A percentile compares a stretch with the other conserved stretches of the same genome.
These are phyloP conservation scores for Cytauxzoon felis DNA, from an alignment of 169 alveolate species.

Conservation along the genomic window DNA sequence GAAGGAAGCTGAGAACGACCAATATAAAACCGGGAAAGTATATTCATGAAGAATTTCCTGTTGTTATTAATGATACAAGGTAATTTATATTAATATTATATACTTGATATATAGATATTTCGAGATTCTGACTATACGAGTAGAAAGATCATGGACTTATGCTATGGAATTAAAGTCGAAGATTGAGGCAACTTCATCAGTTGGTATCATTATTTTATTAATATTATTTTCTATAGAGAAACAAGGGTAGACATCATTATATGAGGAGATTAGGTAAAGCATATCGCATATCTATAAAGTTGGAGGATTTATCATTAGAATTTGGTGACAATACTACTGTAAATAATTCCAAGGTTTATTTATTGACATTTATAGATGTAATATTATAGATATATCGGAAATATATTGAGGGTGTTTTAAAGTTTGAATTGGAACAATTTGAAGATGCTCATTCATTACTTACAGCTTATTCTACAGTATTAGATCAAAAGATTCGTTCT, in stretches of 20 bases:
- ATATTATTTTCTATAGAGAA: neutral
- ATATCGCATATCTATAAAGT: conserved; percentile 3
- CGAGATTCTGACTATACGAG: conserved; percentile 40
- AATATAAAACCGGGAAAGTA: conserved; percentile 22
- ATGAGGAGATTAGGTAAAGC: conserved; percentile 50
- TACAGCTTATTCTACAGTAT: conserved; percentile 41
- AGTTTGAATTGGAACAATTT: conserved; percentile 34
- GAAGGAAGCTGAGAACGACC: conserved; percentile 31
- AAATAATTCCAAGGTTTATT: conserved; percentile 40
- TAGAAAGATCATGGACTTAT: conserved; percentile 51
- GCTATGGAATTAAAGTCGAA: conserved; percentile 61
- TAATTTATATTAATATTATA: neutral
- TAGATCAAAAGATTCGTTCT: conserved; percentile 46
- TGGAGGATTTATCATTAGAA: conserved; percentile 25
- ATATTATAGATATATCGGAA: conserved; percentile 23
- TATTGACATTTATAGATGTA: neutral
- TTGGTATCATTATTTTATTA: neutral
- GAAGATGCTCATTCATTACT: conserved; percentile 36
- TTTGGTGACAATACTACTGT: conserved; percentile 37
- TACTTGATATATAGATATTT: conserved; percentile 33
- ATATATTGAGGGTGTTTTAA: conserved; percentile 52
- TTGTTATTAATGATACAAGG: conserved; percentile 35
- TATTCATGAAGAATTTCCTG: conserved; percentile 46
- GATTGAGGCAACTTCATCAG: conserved; percentile 47
- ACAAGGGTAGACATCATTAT: conserved; percentile 40